Evolutionary conservation across 2,329 filamentous ascomycete species (phyloP).

Genomic region (Aciculosporium take): DNA sequence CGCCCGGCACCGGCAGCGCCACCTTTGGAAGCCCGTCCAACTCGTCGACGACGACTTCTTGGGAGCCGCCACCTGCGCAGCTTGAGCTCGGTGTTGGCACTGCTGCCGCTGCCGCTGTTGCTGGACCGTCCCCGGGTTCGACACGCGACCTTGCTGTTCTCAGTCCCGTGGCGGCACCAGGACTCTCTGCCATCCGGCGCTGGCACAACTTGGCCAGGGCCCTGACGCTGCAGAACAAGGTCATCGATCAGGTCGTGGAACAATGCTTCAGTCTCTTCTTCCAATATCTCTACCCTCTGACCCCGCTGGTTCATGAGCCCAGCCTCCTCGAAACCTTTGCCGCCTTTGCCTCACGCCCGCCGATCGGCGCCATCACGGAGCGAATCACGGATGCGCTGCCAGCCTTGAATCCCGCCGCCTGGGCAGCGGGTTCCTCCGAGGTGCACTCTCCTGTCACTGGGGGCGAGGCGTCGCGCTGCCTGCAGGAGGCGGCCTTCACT

Average conservation of each 20-base stretch:
- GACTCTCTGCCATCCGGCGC: constrained; percentile 13
- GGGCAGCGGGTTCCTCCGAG: constrained; percentile 1
- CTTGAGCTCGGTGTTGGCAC: neutral
- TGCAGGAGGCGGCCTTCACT: constrained; percentile 25
- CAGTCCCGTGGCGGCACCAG: neutral
- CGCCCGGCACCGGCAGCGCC: neutral
- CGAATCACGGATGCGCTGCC: neutral
- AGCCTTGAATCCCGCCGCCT: constrained; percentile 1
- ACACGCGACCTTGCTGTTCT: constrained; percentile 9
- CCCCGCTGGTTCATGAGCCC: constrained; percentile 26
- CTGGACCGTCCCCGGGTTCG: constrained; percentile 13
- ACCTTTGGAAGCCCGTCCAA: constrained; percentile 10
- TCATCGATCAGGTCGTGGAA: constrained; percentile 15
- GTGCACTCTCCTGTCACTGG: neutral
- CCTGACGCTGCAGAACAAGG: constrained; percentile 12
- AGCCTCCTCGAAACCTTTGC: constrained; percentile 22
- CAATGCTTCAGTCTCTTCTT: constrained; percentile 27
- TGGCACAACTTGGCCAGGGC: constrained; percentile 15
- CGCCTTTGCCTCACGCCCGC: constrained; percentile 15
- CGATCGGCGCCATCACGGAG: constrained; percentile 3
- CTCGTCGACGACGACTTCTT: constrained; percentile 9
- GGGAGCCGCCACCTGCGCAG: constrained; percentile 8
- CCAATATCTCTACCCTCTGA: constrained; percentile 28
- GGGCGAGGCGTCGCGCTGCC: constrained; percentile 9
- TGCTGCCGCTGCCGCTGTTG: constrained; percentile 8